These are phyloP conservation scores for Coprinopsis marcescibilis DNA, from an alignment of 768 basidiomycete species.

Conservation along the genomic window DNA sequence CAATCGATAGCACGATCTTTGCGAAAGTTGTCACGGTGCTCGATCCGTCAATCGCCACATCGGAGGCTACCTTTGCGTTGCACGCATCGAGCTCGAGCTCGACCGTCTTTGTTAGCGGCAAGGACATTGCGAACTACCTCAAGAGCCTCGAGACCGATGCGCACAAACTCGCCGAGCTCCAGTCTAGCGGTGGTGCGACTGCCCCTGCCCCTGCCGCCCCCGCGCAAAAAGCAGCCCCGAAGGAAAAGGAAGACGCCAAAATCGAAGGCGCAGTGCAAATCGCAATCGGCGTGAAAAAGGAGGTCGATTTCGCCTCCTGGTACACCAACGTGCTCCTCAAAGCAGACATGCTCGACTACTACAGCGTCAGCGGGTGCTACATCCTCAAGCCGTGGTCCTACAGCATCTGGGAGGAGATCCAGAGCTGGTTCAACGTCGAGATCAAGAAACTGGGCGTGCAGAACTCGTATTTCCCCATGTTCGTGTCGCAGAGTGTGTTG, in stretches of 20 bases:
- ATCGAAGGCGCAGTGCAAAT: constrained; percentile 88
- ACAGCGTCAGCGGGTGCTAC: constrained; percentile 97
- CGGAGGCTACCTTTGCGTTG: constrained; percentile 64
- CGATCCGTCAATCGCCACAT: constrained; percentile 71
- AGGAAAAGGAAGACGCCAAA: constrained; percentile 71
- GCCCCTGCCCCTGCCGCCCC: constrained; percentile 31
- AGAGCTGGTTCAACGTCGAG: constrained; percentile 87
- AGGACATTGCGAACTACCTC: constrained; percentile 69
- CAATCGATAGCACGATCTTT: constrained; percentile 60
- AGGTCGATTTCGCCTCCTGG: constrained; percentile 91
- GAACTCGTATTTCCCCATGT: constrained; percentile 99
- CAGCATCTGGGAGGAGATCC: constrained; percentile 95
- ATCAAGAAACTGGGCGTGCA: constrained; percentile 96
- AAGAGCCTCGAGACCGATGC: constrained; percentile 63
- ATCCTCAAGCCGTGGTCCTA: constrained; percentile 98
- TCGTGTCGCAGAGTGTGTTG: constrained; percentile 85
- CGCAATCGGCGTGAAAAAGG: constrained; percentile 93
- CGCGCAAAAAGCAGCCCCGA: constrained; percentile 32
- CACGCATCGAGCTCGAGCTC: constrained; percentile 65
- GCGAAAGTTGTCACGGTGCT: constrained; percentile 69
- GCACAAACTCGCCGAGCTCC: constrained; percentile 63
- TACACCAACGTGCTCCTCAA: constrained; percentile 93
- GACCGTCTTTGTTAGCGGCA: constrained; percentile 76
- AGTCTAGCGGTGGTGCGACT: constrained; percentile 57
- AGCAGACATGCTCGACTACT: constrained; percentile 99